Evolutionary conservation across 495 filamentous ascomycete species (phyloP).

Genomic region (Podospora pseudoanserina): DNA sequence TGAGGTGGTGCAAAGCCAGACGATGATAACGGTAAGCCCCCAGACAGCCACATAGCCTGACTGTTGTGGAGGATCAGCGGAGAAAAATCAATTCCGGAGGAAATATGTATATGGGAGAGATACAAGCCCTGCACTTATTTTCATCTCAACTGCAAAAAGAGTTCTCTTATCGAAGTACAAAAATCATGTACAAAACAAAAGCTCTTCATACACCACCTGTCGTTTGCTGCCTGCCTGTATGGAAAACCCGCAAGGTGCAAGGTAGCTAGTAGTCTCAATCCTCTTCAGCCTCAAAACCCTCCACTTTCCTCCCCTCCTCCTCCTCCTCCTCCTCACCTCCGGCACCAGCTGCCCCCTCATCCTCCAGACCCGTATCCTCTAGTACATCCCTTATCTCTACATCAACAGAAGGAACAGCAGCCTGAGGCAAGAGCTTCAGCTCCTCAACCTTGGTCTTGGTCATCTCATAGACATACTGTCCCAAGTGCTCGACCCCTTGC

Average conservation of each 20-base stretch:
- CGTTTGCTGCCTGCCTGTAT: not conserved
- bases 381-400: constrained; percentile 41
- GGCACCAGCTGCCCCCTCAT: constrained; percentile 29
- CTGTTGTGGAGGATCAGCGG: not conserved
- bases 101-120: no score
- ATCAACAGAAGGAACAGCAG: constrained; percentile 22
- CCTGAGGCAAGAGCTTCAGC: constrained; percentile 34
- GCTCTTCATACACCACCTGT: not conserved
- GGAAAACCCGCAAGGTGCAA: not conserved
- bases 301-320: constrained; percentile 23
- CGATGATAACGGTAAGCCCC: not conserved
- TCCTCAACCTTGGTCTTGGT: constrained; percentile 72
- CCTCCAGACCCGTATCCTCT: constrained; percentile 37
- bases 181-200: not conserved
- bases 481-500: constrained; percentile 90
- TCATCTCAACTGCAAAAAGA: not conserved
- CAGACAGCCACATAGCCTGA: not conserved
- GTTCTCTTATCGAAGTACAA: not conserved
- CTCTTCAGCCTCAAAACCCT: constrained; percentile 37
- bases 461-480: constrained; percentile 98
- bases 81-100: not conserved
- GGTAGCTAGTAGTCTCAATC: constrained; percentile 8
- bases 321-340: constrained; percentile 32
- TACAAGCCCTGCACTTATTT: not conserved
- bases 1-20: not conserved